These are phyloP conservation scores for Quercus gilva DNA, from an alignment of 306 rosid genomes.

Conservation along the genomic window DNA sequence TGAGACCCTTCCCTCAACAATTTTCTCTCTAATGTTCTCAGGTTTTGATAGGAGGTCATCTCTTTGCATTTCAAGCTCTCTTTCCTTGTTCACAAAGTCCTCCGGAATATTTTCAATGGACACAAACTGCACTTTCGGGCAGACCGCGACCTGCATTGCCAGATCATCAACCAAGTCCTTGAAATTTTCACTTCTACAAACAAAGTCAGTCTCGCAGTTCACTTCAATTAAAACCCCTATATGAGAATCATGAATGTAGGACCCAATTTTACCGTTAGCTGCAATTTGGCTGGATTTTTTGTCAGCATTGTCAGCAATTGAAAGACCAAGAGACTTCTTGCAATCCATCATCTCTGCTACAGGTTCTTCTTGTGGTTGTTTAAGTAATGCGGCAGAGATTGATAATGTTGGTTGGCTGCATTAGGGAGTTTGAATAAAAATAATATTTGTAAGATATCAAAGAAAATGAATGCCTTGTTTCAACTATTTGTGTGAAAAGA, in stretches of 20 bases:
- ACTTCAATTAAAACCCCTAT: constrained; percentile 94
- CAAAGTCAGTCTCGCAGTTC: constrained; percentile 93
- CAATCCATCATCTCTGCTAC: constrained; percentile 99
- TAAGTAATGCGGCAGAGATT: constrained; percentile 75
- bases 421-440: constrained; percentile 14
- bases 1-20: constrained; percentile 89
- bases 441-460: constrained; percentile 7
- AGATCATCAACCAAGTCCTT: constrained; percentile 87
- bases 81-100: constrained; percentile 52
- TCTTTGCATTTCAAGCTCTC: constrained; percentile 85
- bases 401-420: constrained; percentile 61
- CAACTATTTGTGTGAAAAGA: not conserved
- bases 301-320: constrained; percentile 50
- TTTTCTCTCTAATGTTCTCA: constrained; percentile 82
- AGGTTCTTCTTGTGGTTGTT: constrained; percentile 85
- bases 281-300: constrained; percentile 90
- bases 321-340: constrained; percentile 96
- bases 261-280: constrained; percentile 94
- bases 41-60: constrained; percentile 75
- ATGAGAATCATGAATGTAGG: constrained; percentile 91
- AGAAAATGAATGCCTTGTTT: not conserved
- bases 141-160: constrained; percentile 92
- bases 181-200: constrained; percentile 78
- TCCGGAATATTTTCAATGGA: constrained; percentile 82
- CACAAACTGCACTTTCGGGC: constrained; percentile 75